Conservation (phyloP, 495 filamentous ascomycete genomes). For the Apiosordaria backusii region DNA sequence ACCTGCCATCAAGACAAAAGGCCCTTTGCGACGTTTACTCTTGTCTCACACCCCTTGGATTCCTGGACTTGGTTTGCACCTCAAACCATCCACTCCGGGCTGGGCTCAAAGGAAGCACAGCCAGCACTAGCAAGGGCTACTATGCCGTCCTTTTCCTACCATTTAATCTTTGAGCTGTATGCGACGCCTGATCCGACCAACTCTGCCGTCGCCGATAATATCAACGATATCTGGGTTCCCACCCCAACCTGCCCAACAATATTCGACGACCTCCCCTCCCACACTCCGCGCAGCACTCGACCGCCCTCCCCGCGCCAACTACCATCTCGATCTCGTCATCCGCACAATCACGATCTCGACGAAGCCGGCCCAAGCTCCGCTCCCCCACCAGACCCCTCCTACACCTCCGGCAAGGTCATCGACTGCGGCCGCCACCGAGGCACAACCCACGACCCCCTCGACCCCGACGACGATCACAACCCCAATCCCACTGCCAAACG, state of each 20-base stretch:
- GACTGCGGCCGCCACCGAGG: constrained; percentile 44
- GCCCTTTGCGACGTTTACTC: background rate
- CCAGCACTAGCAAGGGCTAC: constrained; percentile 13
- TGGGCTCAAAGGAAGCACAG: constrained; percentile 5
- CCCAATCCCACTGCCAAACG: constrained; percentile 5
- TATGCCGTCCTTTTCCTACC: constrained; percentile 87
- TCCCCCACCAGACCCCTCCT: background rate
- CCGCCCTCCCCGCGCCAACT: background rate
- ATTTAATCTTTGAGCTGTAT: constrained; percentile 83
- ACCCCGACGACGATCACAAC: background rate
- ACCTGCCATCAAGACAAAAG: background rate
- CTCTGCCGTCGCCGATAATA: constrained; percentile 8
- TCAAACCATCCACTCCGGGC: background rate
- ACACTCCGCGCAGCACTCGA: constrained; percentile 27
- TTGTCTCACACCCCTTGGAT: background rate
- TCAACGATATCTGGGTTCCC: constrained; percentile 39
- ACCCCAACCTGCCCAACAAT: constrained; percentile 32
- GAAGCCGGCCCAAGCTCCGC: background rate
- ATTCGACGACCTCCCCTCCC: constrained; percentile 46
- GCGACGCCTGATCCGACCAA: constrained; percentile 43
- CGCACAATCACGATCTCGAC: background rate
- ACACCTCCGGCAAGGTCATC: constrained; percentile 28
- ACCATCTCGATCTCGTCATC: background rate
- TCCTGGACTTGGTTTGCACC: background rate
- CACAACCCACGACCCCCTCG: constrained; percentile 13